A percentile compares a stretch with the other conserved stretches of the same genome.
phyloP scores from a whole-genome alignment of 129 eudicot genomes.

The Lactuca saligna region DNA sequence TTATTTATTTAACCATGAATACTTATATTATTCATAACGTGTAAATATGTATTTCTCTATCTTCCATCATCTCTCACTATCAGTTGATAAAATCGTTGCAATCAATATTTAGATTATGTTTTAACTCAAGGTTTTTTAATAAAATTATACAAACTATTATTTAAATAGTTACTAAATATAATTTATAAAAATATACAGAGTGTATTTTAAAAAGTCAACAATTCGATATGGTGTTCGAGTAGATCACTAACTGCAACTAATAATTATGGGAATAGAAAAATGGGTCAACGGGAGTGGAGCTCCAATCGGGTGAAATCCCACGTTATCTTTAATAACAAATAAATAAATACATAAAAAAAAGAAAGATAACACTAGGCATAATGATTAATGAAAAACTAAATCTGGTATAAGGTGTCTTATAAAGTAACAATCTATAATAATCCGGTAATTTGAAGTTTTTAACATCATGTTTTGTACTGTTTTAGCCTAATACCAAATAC shows the following conservation, averaged over 20 bases:
- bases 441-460: too few relatives aligned
- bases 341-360: background rate
- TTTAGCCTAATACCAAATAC: background rate
- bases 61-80: constrained; percentile 2
- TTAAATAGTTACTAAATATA: background rate
- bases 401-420: background rate
- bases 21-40: too few relatives aligned
- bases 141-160: background rate
- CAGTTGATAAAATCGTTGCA: background rate
- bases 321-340: background rate
- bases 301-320: constrained; percentile 24
- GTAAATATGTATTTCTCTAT: background rate
- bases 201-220: constrained; percentile 27
- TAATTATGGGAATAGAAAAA: constrained; percentile 11
- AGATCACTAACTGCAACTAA: constrained; percentile 39
- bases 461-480: background rate
- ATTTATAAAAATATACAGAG: background rate
- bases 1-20: too few relatives aligned
- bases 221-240: constrained; percentile 25
- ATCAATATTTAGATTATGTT: background rate
- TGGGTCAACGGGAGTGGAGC: constrained; percentile 31
- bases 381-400: background rate
- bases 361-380: background rate
- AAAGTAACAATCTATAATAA: too few relatives aligned
- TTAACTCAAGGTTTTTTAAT: background rate